A percentile compares a stretch with the other conserved stretches of the same genome.
Evolutionary conservation across 768 basidiomycete genomes (phyloP).

Genomic region (Panellus pusillus): DNA sequence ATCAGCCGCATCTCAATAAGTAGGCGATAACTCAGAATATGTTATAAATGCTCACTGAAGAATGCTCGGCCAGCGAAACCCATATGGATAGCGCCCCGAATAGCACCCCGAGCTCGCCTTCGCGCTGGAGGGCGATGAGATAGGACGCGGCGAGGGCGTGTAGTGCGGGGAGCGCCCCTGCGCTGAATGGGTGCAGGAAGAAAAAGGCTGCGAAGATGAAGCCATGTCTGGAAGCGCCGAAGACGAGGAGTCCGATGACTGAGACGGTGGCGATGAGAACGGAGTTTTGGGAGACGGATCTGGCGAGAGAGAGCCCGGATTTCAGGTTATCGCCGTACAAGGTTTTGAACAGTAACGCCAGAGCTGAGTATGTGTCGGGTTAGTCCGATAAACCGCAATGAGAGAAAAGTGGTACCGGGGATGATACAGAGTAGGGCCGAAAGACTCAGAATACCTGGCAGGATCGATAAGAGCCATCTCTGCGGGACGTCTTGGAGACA

Average conservation of each 20-base stretch:
- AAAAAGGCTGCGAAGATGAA: conserved; percentile 3
- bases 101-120: neutral
- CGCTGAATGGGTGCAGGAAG: conserved; percentile 3
- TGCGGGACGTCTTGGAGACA: neutral
- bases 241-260: neutral
- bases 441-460: neutral
- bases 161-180: conserved; percentile 8
- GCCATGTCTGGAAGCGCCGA: neutral
- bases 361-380: neutral
- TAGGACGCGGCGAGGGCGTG: conserved; percentile 11
- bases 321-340: neutral
- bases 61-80: neutral
- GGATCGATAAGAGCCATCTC: neutral
- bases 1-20: too few species aligned
- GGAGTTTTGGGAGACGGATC: conserved; percentile 1
- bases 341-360: neutral
- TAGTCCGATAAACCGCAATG: neutral
- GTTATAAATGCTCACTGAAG: conserved; percentile 5
- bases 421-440: neutral
- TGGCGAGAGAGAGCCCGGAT: neutral
- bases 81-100: conserved; percentile 11
- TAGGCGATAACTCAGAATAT: too few species aligned
- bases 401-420: neutral
- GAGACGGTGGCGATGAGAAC: neutral
- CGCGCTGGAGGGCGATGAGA: neutral